Base-by-base conservation (phyloP, 176 grass and related monocot genomes). In the Pontederia paniculata region DNA sequence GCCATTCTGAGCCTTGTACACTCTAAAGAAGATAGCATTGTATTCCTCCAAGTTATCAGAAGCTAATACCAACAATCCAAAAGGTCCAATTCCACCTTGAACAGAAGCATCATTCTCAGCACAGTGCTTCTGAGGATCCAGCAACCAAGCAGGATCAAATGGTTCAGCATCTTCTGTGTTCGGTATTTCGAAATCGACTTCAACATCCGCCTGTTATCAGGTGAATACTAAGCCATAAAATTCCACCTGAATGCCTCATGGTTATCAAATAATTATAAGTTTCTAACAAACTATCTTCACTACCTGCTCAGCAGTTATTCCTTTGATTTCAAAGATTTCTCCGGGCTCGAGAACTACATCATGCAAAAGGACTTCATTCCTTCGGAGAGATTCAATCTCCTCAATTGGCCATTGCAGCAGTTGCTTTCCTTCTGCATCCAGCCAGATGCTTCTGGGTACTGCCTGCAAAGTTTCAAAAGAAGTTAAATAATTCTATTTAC, bases 401-500 rank as follows among this genome's bases (percentile, higher is more conserved):
- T 95, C 84, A 25, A 95, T 68, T 42, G 89, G 89, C 81, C 81
- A 82, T 49, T 95, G 89, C 67, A 88, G 51, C 61, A 95, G 60
- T 53, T 88, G 84, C 61, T 77, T 82, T 47, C 81, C 73, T 61
- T 55, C 65, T 21, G 50, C 44, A 67, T 95, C 89, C 52, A 95
- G 73, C 84, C 84, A 85, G 56, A 95, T 71, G 48, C 56, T 84
- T 66, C 89, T 95, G 4, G 90, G 90, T 60, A 89, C 78, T 64
- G 68, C 70, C 90, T 95, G 44, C 13, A 69, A 4, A 9, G 0
- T 16, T 47, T 18, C 17, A 17, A 20, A 11, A n/a, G 17, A 2
- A 10, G 14, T 15, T 25, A 12, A 7, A 42, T 8, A 15, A n/a
- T n/a, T n/a, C n/a, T n/a, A n/a, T n/a, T n/a, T n/a, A n/a, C n/a